Evolutionary conservation across 192 early-diverging fungal species (phyloP).

Genomic region (Polychytrium aggregatum): DNA sequence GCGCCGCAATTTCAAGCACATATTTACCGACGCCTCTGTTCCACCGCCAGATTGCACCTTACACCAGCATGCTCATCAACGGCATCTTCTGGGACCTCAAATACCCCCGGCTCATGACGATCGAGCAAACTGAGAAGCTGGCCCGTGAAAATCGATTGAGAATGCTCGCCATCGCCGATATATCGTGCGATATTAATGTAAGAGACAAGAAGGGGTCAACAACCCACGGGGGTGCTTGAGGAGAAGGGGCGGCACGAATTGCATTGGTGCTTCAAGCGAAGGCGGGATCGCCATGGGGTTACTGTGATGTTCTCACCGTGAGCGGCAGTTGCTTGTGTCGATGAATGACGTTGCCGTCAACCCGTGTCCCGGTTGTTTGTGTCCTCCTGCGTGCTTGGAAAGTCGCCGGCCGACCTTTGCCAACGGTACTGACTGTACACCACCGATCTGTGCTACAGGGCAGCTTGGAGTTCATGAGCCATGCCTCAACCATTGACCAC

Average conservation of each 20-base stretch:
- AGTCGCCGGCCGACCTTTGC: too few species aligned
- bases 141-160: slow-evolving; percentile 55
- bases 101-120: slow-evolving; percentile 85
- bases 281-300: too few species aligned
- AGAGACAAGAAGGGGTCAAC: too few species aligned
- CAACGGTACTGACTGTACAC: too few species aligned
- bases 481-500: slow-evolving; percentile 76
- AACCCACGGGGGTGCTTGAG: background rate
- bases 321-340: too few species aligned
- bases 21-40: too few species aligned
- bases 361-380: too few species aligned
- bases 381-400: too few species aligned
- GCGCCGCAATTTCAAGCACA: too few species aligned
- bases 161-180: slow-evolving; percentile 80
- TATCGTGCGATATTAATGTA: slow-evolving; percentile 86
- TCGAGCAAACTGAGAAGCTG: slow-evolving; percentile 60
- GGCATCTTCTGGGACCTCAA: slow-evolving; percentile 88
- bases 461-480: slow-evolving; percentile 87
- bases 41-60: slow-evolving; percentile 72
- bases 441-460: slow-evolving; percentile 38
- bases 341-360: too few species aligned
- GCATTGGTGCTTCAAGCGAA: background rate
- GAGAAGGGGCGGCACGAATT: too few species aligned
- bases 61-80: slow-evolving; percentile 77
- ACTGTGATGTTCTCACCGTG: too few species aligned